A percentile compares a stretch with the other conserved stretches of the same genome.
phyloP scores from a whole-genome alignment of 495 filamentous ascomycete species.

The Halenospora varia region DNA sequence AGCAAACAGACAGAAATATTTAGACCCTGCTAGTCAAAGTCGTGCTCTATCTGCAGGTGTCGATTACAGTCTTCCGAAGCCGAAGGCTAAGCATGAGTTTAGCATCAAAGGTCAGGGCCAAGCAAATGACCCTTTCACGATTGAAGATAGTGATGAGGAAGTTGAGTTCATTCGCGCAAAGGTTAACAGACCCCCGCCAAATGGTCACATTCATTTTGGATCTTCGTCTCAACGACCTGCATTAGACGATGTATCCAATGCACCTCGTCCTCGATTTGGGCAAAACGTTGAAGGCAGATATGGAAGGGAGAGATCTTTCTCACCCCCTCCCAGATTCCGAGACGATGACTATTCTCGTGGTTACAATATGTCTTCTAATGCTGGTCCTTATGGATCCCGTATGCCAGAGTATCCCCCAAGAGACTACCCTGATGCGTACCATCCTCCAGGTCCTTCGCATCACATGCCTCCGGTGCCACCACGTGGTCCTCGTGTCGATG shows the following conservation, averaged over 20 bases:
- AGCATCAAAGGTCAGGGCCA: conserved; percentile 31
- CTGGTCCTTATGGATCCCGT: too few relatives aligned
- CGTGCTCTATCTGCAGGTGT: conserved; percentile 18
- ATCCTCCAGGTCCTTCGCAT: too few relatives aligned
- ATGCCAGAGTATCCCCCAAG: too few relatives aligned
- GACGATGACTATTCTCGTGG: not conserved
- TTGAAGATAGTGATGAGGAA: conserved; percentile 26
- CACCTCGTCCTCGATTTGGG: not conserved
- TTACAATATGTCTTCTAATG: not conserved
- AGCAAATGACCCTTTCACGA: conserved; percentile 23
- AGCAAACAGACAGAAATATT: conserved; percentile 15
- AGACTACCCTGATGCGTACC: too few relatives aligned
- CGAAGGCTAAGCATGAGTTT: conserved; percentile 6
- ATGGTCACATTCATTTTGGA: conserved; percentile 23
- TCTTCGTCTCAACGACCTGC: not conserved
- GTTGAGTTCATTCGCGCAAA: conserved; percentile 26
- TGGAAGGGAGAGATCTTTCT: not conserved
- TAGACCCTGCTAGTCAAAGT: conserved; percentile 17
- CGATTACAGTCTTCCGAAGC: conserved; percentile 17
- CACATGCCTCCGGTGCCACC: too few relatives aligned
- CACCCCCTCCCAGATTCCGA: not conserved
- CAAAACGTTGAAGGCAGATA: not conserved
- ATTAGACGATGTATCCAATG: too few relatives aligned
- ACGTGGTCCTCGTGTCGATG: too few relatives aligned
- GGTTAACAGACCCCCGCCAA: conserved; percentile 15